A percentile compares a stretch with the other conserved stretches of the same genome.
phyloP scores from a whole-genome alignment of 2,329 filamentous ascomycete genomes.

The Nemania bipapillata region DNA sequence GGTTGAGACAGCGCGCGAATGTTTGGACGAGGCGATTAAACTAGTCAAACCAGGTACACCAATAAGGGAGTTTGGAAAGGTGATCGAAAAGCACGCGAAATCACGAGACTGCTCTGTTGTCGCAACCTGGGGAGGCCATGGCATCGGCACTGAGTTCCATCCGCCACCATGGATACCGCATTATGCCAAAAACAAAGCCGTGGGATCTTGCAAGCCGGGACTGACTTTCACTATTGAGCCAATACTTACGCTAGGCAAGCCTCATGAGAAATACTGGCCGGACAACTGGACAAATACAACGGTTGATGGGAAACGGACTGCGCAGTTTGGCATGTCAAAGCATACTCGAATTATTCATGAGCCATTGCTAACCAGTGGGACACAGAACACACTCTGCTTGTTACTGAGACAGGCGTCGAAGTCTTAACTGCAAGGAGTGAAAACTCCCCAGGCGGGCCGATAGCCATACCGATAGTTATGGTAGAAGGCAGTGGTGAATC shows the following conservation, averaged over 20 bases:
- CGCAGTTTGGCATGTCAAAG: constrained; percentile 80
- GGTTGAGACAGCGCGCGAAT: constrained; percentile 89
- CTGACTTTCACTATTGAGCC: constrained; percentile 99
- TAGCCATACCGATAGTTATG: constrained; percentile 62
- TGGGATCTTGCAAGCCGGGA: constrained; percentile 90
- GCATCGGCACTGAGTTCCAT: constrained; percentile 93
- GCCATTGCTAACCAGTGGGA: neutral
- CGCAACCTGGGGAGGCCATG: constrained; percentile 94
- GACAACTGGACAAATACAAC: constrained; percentile 99
- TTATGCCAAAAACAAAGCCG: constrained; percentile 97
- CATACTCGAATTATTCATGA: neutral
- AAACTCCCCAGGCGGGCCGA: constrained; percentile 80
- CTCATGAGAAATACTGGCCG: constrained; percentile 94
- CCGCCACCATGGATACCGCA: constrained; percentile 93
- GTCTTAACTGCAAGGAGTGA: constrained; percentile 78
- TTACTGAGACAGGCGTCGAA: constrained; percentile 86
- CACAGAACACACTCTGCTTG: constrained; percentile 81
- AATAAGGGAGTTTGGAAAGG: constrained; percentile 91
- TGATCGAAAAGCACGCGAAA: constrained; percentile 95
- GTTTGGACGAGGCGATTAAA: constrained; percentile 86
- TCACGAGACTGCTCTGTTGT: constrained; percentile 85
- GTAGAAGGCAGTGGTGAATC: neutral
- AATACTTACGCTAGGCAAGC: constrained; percentile 94
- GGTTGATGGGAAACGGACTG: constrained; percentile 85
- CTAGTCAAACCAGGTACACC: constrained; percentile 91